Base-by-base conservation (phyloP, 352 stramenopile species). In the Phytophthora citrophthora region DNA sequence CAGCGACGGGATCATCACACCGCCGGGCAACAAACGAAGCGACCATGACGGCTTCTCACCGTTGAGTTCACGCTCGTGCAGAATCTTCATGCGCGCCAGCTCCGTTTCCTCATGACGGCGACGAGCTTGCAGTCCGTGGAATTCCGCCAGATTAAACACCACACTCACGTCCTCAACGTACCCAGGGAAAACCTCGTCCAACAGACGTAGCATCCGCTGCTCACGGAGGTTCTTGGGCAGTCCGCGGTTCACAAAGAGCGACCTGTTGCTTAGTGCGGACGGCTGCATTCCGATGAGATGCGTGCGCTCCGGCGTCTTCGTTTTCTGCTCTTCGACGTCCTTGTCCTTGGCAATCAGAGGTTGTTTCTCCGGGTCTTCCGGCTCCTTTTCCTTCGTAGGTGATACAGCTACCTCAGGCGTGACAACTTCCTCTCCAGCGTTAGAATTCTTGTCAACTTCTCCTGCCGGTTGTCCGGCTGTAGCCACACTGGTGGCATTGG, bases 251-350 rank as follows among this genome's bases (percentile, higher is more conserved):
- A 95, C 80, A 58, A 95, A 91, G 10, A 95, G 66, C 27, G 85
- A 91, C 16, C 83, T 77, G 44, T 83, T 75, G 50, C 85, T 94
- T 15, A 95, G 74, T 44, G 74, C 58, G 13, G 85, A 93, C 5
- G 87, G 85, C 55, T 91, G 77, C 87, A 95, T 95, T 47, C 87
- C 86, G 24, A 91, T 87, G 32, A 95, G 70, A 53, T 91, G 84
- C 15, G 58, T 77, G 13, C 74, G 68, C 29, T 74, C 60, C 1
- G 64, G 58, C n/a, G 36, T 71, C 50, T 57, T 50, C 10, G 24
- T 31, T 18, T 55, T 54, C 24, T 58, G 32, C 13, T 60, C 61
- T 38, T 70, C 64, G 0, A 64, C 50, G 4, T 68, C 44, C 4
- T 67, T 53, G 12, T 74, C 69, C 29, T 66, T 54, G 6, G 32